Evolutionary conservation across 2,329 filamentous ascomycete genomes (phyloP), one percentile per base, ranked within the genome.

Genomic region (Fusarium robinianum): DNA sequence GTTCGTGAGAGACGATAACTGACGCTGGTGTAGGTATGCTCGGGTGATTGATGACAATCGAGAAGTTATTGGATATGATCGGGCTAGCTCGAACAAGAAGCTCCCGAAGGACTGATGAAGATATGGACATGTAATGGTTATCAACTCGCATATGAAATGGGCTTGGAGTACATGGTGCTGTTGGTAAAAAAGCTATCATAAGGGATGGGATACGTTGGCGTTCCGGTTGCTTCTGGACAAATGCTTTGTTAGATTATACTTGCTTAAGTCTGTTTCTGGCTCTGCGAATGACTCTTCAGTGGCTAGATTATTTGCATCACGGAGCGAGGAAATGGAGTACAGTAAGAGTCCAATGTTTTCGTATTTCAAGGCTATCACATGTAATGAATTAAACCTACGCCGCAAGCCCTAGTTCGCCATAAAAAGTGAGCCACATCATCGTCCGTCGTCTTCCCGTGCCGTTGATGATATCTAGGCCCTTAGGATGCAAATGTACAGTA

Each of bases 1-100:
- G n/a, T n/a, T n/a, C n/a, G n/a, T n/a, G n/a, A 10, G 8, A 6
- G 18, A 19, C 33, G 14, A 29, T 57, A 17, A 60, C 18, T 5
- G 5, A 17, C n/a, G n/a, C n/a, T 38, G 31, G 33, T 41, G 21
- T 32, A 83, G 82, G 58, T 85, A 85, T 47, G 82, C 74, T 16
- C 74, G 82, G 11, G 76, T 85, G n/a, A 76, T 83, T 51, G 82
- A 85, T 47, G 81, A 85, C 49, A 74, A 83, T 52, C 73, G 82
- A 38, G 76, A 80, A 41, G 69, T 63, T 1, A 82, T 85, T 58
- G 82, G 82, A 8, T 85, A 79, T 31, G 66, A 68, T 38, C 38
- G 52, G 4, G 38, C 43, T 9, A 63, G 58, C 39, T 41, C 57
- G 9, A 47, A 41, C 12, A 54, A 48, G 41, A 63, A 59, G 43